Percentiles rank a stretch among this genome's conserved stretches.
Evolutionary conservation across 176 grass and related monocot species (phyloP).

Genomic region (Ampelocalamus luodianensis): DNA sequence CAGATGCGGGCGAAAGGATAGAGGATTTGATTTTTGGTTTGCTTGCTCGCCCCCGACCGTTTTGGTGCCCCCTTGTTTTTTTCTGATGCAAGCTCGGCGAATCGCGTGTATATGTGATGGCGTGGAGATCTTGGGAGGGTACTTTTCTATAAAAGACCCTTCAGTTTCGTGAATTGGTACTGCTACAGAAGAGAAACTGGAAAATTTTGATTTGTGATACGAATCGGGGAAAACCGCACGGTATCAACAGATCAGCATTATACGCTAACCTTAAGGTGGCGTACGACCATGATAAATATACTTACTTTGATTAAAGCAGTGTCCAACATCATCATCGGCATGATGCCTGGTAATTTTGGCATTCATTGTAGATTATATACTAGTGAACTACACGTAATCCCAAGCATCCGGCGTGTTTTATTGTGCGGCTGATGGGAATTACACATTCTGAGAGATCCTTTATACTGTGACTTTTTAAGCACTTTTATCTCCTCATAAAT

Average conservation of each 20-base stretch:
- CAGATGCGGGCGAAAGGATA: slow-evolving; percentile 47
- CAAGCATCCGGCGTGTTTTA: neutral
- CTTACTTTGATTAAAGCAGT: slow-evolving; percentile 25
- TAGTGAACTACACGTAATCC: slow-evolving; percentile 10
- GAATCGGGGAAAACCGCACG: neutral
- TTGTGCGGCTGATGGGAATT: neutral
- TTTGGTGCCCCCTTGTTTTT: neutral
- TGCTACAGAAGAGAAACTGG: neutral
- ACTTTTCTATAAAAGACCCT: slow-evolving; percentile 21
- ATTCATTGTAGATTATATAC: neutral
- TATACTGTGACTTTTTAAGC: neutral
- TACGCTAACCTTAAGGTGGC: neutral
- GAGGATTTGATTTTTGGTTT: slow-evolving; percentile 34
- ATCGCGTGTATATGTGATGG: slow-evolving; percentile 20
- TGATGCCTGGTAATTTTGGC: neutral
- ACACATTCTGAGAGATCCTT: neutral
- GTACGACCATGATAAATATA: neutral
- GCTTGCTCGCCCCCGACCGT: slow-evolving; percentile 21
- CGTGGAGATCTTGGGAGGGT: slow-evolving; percentile 23
- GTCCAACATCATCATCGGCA: neutral
- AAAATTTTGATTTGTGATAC: neutral
- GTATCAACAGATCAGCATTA: neutral
- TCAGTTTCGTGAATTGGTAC: neutral
- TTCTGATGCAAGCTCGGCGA: slow-evolving; percentile 36
- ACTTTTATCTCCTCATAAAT: neutral